A percentile compares a stretch with the other conserved stretches of the same genome.
Conservation (phyloP, 352 stramenopile species). For the Phytophthora macrochlamydospora region DNA sequence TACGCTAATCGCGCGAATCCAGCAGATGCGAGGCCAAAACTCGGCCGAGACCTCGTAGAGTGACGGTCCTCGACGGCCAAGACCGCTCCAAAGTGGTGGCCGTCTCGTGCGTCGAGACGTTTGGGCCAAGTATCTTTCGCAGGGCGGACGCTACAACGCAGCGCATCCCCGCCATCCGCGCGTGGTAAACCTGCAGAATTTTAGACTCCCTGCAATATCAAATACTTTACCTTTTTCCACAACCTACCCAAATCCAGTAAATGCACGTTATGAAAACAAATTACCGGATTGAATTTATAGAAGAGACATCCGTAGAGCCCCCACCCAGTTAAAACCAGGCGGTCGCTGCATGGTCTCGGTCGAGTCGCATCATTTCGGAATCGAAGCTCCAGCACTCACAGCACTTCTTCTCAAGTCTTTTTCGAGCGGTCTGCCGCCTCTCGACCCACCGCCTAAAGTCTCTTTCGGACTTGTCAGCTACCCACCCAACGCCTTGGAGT, state of each 20-base stretch:
- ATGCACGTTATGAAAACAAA: too few relatives aligned
- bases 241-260: too few relatives aligned
- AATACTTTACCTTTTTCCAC: not conserved
- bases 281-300: too few relatives aligned
- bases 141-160: not conserved
- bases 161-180: not conserved
- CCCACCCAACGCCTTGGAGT: constrained; percentile 44
- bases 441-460: not conserved
- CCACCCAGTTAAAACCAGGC: not conserved
- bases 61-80: too few relatives aligned
- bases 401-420: constrained; percentile 12
- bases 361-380: constrained; percentile 28
- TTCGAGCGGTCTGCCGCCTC: too few relatives aligned
- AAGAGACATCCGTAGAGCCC: not conserved
- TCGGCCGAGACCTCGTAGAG: too few relatives aligned
- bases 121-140: too few relatives aligned
- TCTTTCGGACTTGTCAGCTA: constrained; percentile 18
- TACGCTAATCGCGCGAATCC: not conserved
- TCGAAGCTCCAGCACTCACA: constrained; percentile 20
- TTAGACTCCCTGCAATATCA: not conserved
- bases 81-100: too few relatives aligned
- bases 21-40: not conserved
- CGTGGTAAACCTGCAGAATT: not conserved
- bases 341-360: not conserved
- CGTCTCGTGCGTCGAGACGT: too few relatives aligned